A percentile compares a stretch with the other conserved stretches of the same genome.
Evolutionary conservation across 148 eudicot species (phyloP).

Genomic region (Heliosperma pusillum): DNA sequence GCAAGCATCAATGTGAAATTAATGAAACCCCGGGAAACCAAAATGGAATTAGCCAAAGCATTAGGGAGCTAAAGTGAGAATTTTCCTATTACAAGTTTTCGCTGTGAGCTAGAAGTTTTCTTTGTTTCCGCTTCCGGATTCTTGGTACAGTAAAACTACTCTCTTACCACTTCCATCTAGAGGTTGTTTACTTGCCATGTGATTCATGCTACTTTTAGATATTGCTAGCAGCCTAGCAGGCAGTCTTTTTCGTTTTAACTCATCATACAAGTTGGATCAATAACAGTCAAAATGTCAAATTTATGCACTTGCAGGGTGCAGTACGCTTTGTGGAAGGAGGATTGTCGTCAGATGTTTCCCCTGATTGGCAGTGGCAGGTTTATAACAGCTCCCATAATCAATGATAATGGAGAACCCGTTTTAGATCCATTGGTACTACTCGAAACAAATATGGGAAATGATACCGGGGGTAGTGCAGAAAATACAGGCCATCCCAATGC

Average conservation of each 20-base stretch:
- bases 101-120: neutral
- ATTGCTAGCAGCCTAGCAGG: neutral
- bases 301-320: slow-evolving; percentile 46
- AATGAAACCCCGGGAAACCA: neutral
- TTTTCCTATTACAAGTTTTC: too few relatives aligned
- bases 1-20: neutral
- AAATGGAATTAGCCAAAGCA: neutral
- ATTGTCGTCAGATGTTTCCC: slow-evolving; percentile 75
- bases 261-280: neutral
- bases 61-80: too few relatives aligned
- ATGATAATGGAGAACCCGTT: slow-evolving; percentile 69
- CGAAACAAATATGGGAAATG: slow-evolving; percentile 49
- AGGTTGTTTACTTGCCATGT: neutral
- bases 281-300: neutral
- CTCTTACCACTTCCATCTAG: neutral
- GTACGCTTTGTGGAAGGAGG: slow-evolving; percentile 72
- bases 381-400: slow-evolving; percentile 83
- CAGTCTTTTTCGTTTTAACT: neutral
- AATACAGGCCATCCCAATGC: slow-evolving; percentile 25
- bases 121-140: neutral
- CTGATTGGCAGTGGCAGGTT: slow-evolving; percentile 85
- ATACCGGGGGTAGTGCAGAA: slow-evolving; percentile 24
- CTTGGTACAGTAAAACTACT: neutral
- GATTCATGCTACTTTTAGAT: neutral
- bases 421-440: slow-evolving; percentile 80